Conservation (phyloP, 495 filamentous ascomycete species). For the Daldinia loculata region DNA sequence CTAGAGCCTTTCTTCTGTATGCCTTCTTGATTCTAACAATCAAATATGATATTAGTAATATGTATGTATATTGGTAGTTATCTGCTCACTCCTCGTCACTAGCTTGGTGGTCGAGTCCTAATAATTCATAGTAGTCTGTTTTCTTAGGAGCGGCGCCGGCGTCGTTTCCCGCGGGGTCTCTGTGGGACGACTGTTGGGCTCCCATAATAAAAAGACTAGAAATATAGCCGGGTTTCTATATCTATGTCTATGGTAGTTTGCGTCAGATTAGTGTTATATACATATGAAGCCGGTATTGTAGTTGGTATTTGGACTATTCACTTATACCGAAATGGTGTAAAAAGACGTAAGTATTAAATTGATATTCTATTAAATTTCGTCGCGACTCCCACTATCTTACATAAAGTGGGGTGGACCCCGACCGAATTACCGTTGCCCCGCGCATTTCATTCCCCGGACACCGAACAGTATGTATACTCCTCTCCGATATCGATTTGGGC, state of each 20-base stretch:
- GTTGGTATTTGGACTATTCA: not conserved
- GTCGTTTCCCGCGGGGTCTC: conserved; percentile 44
- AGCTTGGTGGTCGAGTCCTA: conserved; percentile 75
- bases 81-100: conserved; percentile 81
- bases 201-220: conserved; percentile 67
- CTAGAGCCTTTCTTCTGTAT: conserved; percentile 88
- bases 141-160: conserved; percentile 53
- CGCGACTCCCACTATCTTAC: not conserved
- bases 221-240: not conserved
- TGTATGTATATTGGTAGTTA: not conserved
- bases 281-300: not conserved
- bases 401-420: not conserved
- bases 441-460: not conserved
- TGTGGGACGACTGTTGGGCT: conserved; percentile 74
- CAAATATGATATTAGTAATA: conserved; percentile 25
- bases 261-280: not conserved
- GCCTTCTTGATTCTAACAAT: conserved; percentile 84
- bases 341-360: not conserved
- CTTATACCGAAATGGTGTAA: not conserved
- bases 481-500: no score
- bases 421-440: not conserved
- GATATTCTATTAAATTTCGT: not conserved
- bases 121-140: conserved; percentile 91
- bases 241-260: not conserved
- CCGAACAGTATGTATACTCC: not conserved